Evolutionary conservation across 2,329 filamentous ascomycete genomes (phyloP).

Genomic region (Colletotrichum cordylinicola): DNA sequence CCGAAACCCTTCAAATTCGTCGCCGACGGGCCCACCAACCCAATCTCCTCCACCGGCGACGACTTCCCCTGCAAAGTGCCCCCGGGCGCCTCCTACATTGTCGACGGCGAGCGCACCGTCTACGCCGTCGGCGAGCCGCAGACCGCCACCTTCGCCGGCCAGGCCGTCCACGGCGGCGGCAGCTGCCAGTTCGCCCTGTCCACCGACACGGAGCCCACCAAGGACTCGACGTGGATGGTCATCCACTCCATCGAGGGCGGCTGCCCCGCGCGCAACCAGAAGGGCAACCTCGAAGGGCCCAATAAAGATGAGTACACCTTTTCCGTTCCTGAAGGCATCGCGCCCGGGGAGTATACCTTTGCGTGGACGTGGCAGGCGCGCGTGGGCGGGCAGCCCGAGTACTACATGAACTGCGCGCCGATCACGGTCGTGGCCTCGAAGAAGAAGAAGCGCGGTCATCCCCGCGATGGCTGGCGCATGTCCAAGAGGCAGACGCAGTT

Average conservation of each 20-base stretch:
- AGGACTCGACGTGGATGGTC: slow-evolving; percentile 12
- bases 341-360: slow-evolving; percentile 14
- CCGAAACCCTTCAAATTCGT: slow-evolving; percentile 13
- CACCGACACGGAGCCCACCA: neutral
- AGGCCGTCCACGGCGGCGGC: slow-evolving; percentile 15
- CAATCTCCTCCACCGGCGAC: slow-evolving; percentile 2
- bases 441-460: neutral
- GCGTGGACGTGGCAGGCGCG: slow-evolving; percentile 18
- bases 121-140: slow-evolving; percentile 8
- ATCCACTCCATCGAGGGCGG: slow-evolving; percentile 18
- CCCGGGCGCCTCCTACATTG: neutral
- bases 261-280: slow-evolving; percentile 12
- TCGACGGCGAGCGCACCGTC: slow-evolving; percentile 6
- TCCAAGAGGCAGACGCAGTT: neutral
- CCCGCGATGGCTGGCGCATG: neutral
- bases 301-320: slow-evolving; percentile 15
- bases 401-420: slow-evolving; percentile 20
- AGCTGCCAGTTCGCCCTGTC: slow-evolving; percentile 13
- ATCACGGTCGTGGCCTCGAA: slow-evolving; percentile 2
- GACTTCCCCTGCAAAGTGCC: slow-evolving; percentile 18
- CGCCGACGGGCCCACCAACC: slow-evolving; percentile 7
- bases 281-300: slow-evolving; percentile 10
- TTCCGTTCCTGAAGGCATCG: neutral
- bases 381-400: slow-evolving; percentile 1
- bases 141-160: slow-evolving; percentile 4